Evolutionary conservation across 2,329 filamentous ascomycete species (phyloP).

Genomic region (Colletotrichum sansevieriae): DNA sequence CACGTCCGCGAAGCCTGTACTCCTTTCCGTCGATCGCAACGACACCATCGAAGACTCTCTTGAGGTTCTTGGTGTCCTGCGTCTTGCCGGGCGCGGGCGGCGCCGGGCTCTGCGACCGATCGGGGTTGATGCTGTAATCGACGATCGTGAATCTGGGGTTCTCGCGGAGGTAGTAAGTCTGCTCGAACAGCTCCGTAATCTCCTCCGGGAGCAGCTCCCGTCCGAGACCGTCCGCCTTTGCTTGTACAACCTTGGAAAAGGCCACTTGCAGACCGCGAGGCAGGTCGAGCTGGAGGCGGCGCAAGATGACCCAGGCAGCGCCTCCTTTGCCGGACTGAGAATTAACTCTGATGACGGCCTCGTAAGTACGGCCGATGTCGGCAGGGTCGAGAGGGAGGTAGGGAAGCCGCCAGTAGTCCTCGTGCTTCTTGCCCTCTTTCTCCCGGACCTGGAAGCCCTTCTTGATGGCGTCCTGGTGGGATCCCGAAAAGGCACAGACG

Average conservation of each 20-base stretch:
- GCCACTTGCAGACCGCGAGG: slow-evolving; percentile 93
- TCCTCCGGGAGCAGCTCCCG: slow-evolving; percentile 87
- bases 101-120: slow-evolving; percentile 81
- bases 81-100: slow-evolving; percentile 78
- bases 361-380: slow-evolving; percentile 97
- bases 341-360: slow-evolving; percentile 98
- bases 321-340: slow-evolving; percentile 96
- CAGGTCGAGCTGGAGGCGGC: slow-evolving; percentile 89
- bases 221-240: slow-evolving; percentile 81
- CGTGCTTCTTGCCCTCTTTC: slow-evolving; percentile 66
- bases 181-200: slow-evolving; percentile 89
- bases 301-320: slow-evolving; percentile 92
- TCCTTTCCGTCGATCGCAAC: slow-evolving; percentile 86
- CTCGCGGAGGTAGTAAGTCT: slow-evolving; percentile 85
- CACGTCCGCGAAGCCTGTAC: slow-evolving; percentile 81
- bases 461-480: slow-evolving; percentile 96
- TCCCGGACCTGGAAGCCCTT: slow-evolving; percentile 86
- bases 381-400: slow-evolving; percentile 94
- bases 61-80: slow-evolving; percentile 81
- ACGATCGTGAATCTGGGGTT: slow-evolving; percentile 89
- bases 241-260: slow-evolving; percentile 90
- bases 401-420: slow-evolving; percentile 81
- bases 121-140: slow-evolving; percentile 91
- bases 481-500: slow-evolving; percentile 92
- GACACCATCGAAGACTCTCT: slow-evolving; percentile 86